Conservation (phyloP, 1,284 basidiomycete species). For the Austroboletus novae-zelandiae region DNA sequence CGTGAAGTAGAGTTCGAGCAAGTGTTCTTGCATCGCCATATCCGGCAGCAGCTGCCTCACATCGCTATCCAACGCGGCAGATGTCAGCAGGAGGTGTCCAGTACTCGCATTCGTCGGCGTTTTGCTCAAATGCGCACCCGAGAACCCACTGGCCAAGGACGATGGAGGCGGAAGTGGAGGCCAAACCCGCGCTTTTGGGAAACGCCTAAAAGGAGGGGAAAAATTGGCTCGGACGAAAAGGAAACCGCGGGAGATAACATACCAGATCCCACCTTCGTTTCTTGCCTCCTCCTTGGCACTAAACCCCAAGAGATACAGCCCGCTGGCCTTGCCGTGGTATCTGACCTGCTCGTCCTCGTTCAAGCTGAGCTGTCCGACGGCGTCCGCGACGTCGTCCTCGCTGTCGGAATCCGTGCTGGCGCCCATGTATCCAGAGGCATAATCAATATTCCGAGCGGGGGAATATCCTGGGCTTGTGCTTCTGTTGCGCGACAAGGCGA, state of each 20-base stretch:
- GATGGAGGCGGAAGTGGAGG: conserved; percentile 54
- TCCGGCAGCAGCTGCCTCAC: conserved; percentile 47
- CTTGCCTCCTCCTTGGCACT: conserved; percentile 59
- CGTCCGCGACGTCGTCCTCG: conserved; percentile 60
- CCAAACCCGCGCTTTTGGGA: conserved; percentile 82
- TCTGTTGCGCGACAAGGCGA: conserved; percentile 6
- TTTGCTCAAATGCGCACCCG: conserved; percentile 6
- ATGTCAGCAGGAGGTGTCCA: conserved; percentile 11
- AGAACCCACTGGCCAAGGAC: conserved; percentile 4
- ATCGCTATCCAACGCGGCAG: conserved; percentile 36
- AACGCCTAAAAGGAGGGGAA: conserved; percentile 49
- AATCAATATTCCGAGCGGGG: conserved; percentile 19
- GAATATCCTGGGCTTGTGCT: conserved; percentile 23
- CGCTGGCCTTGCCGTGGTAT: conserved; percentile 79
- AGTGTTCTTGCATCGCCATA: conserved; percentile 55
- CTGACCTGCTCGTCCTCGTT: conserved; percentile 82
- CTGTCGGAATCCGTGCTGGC: conserved; percentile 36
- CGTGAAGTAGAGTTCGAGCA: conserved; percentile 74
- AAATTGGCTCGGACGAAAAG: not conserved
- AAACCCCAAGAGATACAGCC: conserved; percentile 70
- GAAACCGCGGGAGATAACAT: conserved; percentile 15
- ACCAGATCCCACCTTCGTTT: conserved; percentile 81
- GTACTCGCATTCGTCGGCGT: conserved; percentile 3
- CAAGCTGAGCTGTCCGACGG: conserved; percentile 78
- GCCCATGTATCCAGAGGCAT: conserved; percentile 29